Base-by-base conservation (phyloP, 2,329 filamentous ascomycete genomes). In the Colletotrichum costaricense region DNA sequence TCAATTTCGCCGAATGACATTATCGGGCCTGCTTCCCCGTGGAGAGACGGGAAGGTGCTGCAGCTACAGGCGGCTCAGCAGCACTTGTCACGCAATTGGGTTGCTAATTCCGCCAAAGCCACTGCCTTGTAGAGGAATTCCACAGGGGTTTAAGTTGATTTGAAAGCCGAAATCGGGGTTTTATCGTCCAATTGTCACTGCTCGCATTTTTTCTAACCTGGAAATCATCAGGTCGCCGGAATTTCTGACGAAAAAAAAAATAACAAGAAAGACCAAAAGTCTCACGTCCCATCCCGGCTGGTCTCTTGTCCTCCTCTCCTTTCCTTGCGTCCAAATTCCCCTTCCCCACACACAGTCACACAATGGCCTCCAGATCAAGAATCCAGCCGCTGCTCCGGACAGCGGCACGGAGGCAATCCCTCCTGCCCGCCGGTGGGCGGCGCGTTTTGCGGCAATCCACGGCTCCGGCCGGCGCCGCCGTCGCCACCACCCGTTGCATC, bases 331-430 rank as follows among this genome's bases (percentile, higher is more conserved):
- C 24, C 22, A 42, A 49, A 12, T 0, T 1, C 5, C 14, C 12
- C 5, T 5, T 1, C 38, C 5, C 14, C 38, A 7, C 22, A 49
- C 7, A 42, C 24, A 35, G 56, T 58, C 52, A 63, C 52, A 63
- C 14, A 63, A 77, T 77, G 76, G 76, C 76, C 55, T 74, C 67
- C 11, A 75, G 76, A 67, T 67, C 74, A 35, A 72, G 71, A 60
- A 59, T 76, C 16, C 64, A 76, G 67, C 74, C 75, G n/a, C 63
- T 75, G 22, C 69, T 75, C 60, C 70, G 70, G 42, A 69, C 69
- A 16, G 72, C 75, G 12, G 75, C 73, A 55, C 73, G 75, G 55
- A 70, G 75, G 42, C 75, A 72, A 49, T 63, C 73, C n/a, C 60
- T 73, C 35, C 57, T 69, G 54, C 66, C 57, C 74, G 59, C 67